These are phyloP conservation scores for Haplosporangium gracile DNA, from an alignment of 192 early-diverging fungal species.

Conservation along the genomic window DNA sequence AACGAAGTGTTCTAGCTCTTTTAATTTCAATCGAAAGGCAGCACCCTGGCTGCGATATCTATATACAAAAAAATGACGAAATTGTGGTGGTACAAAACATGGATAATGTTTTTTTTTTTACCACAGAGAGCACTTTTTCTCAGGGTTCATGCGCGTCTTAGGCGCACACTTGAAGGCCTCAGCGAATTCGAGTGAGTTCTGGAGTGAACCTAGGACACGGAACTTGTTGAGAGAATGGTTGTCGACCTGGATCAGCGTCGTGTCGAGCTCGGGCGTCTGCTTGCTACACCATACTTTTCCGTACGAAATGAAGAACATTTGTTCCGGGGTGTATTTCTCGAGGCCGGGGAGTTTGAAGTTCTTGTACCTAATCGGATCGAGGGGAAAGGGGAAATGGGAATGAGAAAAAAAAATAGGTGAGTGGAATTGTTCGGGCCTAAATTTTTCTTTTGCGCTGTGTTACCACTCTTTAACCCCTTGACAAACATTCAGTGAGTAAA, in stretches of 20 bases:
- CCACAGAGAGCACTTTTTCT: slow-evolving; percentile 60
- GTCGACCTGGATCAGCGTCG: slow-evolving; percentile 59
- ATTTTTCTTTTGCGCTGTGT: no score
- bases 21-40: no score
- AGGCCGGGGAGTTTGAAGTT: slow-evolving; percentile 60
- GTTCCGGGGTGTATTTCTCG: slow-evolving; percentile 60
- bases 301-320: slow-evolving; percentile 74
- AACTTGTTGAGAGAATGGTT: slow-evolving; percentile 70
- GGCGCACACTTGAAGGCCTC: slow-evolving; percentile 70
- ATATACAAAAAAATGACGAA: no score
- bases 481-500: no score
- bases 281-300: slow-evolving; percentile 73
- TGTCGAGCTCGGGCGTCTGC: slow-evolving; percentile 20
- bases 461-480: no score
- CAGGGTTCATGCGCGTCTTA: slow-evolving; percentile 74
- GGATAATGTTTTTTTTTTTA: background rate
- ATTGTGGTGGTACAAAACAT: background rate
- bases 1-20: no score
- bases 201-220: slow-evolving; percentile 74
- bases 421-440: no score
- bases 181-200: slow-evolving; percentile 73
- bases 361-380: slow-evolving; percentile 12
- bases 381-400: no score
- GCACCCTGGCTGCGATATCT: no score
- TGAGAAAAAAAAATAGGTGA: no score